Base-by-base conservation (phyloP, 1,284 basidiomycete species). In the Chalciporus piperatoides region DNA sequence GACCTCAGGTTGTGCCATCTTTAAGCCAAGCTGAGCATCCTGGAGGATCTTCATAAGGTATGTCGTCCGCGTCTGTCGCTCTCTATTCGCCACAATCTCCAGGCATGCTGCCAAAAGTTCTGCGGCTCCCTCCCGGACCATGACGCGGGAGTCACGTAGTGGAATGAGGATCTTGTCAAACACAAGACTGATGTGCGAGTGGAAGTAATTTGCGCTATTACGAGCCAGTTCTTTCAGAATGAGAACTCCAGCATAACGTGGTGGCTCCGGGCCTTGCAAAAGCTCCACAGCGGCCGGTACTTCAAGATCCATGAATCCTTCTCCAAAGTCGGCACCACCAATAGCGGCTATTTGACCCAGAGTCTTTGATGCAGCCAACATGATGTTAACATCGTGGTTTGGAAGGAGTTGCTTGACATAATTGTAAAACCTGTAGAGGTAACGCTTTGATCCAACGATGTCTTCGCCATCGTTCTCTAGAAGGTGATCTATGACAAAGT, bases 81-180 rank as follows among this genome's bases (percentile, higher is more conserved):
- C 89, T 44, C 88, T 75, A 40, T 78, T 78, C 8, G 82, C 82
- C 28, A 94, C 80, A 54, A 94, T 93, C 59, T 92, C 90, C 43
- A 97, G 70, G 64, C 93, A 96, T 1, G 90, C 89, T 0, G 92
- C 90, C 6, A 97, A 75, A 1, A 97, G 79, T 63, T 96, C 91
- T 0, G 92, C 92, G 0, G 94, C 92, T 21, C 91, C 87, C 68
- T 97, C 95, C 52, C 94, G 75, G 6, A 97, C 88, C 62, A 92
- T 82, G 42, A 90, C 80, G 43, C 91, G 79, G 24, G 85, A 78
- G 68, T 98, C 95, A 27, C 93, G 75, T 27, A 98, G 69, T 1
- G 94, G 91, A 1, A 87, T 82, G 59, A 95, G 85, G 50, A 98
- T 91, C 69, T 92, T 93, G 63, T 94, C 92, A 45, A 97, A 85